Percentiles rank a stretch among this genome's conserved stretches.
Evolutionary conservation across 129 eudicot genomes (phyloP).

Genomic region (Artemisia tridentata): DNA sequence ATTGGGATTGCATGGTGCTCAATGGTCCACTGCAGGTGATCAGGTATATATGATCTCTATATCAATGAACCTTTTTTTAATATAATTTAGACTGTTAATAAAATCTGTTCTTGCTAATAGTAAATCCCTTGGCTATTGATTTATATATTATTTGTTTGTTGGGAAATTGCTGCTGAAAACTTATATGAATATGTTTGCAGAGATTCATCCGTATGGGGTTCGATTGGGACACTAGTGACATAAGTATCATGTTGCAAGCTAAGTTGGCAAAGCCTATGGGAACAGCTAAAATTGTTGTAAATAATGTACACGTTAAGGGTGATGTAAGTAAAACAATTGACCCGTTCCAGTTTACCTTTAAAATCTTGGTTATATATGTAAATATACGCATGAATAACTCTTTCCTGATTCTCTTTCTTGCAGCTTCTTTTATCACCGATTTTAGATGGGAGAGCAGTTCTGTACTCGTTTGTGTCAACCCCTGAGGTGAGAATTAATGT

Average conservation of each 20-base stretch:
- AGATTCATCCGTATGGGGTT: slow-evolving; percentile 73
- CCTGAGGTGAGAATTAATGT: slow-evolving; percentile 92
- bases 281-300: slow-evolving; percentile 85
- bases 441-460: slow-evolving; percentile 80
- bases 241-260: slow-evolving; percentile 80
- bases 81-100: not conserved
- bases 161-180: not conserved
- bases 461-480: slow-evolving; percentile 84
- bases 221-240: slow-evolving; percentile 86
- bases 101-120: not conserved
- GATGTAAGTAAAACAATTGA: slow-evolving; percentile 60
- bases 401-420: slow-evolving; percentile 4
- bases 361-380: not conserved
- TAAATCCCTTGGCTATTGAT: not conserved
- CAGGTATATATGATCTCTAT: slow-evolving; percentile 54
- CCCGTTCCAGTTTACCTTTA: not conserved
- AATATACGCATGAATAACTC: not conserved
- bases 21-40: slow-evolving; percentile 71
- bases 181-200: slow-evolving; percentile 35
- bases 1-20: slow-evolving; percentile 78
- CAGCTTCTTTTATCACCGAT: slow-evolving; percentile 86
- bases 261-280: slow-evolving; percentile 94
- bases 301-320: slow-evolving; percentile 88
- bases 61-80: not conserved
- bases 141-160: not conserved